Conservation (phyloP, 2,329 filamentous ascomycete species). For the Aspergillus latus region DNA sequence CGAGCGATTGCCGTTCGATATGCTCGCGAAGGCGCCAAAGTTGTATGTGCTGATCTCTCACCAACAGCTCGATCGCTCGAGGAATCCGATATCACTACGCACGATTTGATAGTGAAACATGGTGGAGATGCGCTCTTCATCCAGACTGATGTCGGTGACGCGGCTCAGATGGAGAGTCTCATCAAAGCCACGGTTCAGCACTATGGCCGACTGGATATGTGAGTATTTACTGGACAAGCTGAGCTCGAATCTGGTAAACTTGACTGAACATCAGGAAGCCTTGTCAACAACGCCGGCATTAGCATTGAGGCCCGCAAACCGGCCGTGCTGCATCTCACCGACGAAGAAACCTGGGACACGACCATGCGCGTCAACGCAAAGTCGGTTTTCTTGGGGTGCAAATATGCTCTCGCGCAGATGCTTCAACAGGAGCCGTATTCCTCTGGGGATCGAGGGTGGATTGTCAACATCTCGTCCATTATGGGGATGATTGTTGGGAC, state of each 20-base stretch:
- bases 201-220: conserved; percentile 49
- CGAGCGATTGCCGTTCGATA: conserved; percentile 48
- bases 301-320: conserved; percentile 36
- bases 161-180: conserved; percentile 37
- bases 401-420: conserved; percentile 43
- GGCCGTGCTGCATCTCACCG: conserved; percentile 47
- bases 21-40: conserved; percentile 41
- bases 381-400: conserved; percentile 45
- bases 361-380: conserved; percentile 40
- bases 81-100: conserved; percentile 34
- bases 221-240: conserved; percentile 14
- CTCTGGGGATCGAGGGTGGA: conserved; percentile 38
- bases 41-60: conserved; percentile 47
- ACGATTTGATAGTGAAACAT: conserved; percentile 39
- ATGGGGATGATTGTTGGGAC: conserved; percentile 29
- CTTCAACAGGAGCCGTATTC: conserved; percentile 36
- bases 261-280: conserved; percentile 25
- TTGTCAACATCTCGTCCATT: conserved; percentile 37
- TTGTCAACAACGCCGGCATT: conserved; percentile 55
- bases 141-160: conserved; percentile 45
- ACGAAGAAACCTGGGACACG: conserved; percentile 49
- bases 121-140: conserved; percentile 46
- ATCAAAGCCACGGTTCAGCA: conserved; percentile 37
- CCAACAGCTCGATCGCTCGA: conserved; percentile 19
- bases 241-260: not conserved